Evolutionary conservation across 2,329 filamentous ascomycete genomes (phyloP).

Genomic region (Sporothrix schenckii): DNA sequence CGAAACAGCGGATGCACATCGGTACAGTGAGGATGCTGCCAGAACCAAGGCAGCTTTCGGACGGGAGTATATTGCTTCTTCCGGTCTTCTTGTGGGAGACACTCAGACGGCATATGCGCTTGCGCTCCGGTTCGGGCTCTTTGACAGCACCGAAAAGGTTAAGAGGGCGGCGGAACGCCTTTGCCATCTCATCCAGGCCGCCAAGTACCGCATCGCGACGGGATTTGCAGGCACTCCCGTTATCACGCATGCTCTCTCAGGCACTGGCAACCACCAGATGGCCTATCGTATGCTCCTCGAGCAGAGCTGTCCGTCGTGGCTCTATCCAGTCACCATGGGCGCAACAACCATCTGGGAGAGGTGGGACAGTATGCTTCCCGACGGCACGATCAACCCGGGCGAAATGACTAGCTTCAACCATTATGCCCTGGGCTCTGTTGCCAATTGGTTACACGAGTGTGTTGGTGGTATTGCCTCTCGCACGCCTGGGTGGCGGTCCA

Average conservation of each 20-base stretch:
- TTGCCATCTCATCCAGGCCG: neutral
- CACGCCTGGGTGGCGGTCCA: conserved; percentile 11
- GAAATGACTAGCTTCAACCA: conserved; percentile 50
- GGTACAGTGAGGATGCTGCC: neutral
- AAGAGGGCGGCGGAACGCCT: neutral
- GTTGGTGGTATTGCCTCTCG: neutral
- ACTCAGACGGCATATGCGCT: neutral
- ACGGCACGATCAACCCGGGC: conserved; percentile 46
- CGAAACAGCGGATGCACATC: neutral
- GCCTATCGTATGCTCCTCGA: conserved; percentile 44
- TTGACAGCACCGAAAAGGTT: neutral
- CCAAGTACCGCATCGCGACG: conserved; percentile 35
- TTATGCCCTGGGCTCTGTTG: conserved; percentile 44
- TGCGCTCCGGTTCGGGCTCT: neutral
- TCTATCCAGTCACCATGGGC: conserved; percentile 47
- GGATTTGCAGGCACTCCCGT: conserved; percentile 39
- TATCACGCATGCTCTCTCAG: conserved; percentile 34
- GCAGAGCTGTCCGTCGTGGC: conserved; percentile 42
- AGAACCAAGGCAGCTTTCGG: neutral
- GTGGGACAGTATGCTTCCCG: conserved; percentile 47
- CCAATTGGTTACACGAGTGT: conserved; percentile 19
- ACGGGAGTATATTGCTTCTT: neutral
- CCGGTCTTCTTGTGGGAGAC: neutral
- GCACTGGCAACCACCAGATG: conserved; percentile 35
- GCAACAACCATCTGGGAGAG: conserved; percentile 49